Conservation (phyloP, 2,329 filamentous ascomycete genomes). For the Aureobasidium mangrovei region DNA sequence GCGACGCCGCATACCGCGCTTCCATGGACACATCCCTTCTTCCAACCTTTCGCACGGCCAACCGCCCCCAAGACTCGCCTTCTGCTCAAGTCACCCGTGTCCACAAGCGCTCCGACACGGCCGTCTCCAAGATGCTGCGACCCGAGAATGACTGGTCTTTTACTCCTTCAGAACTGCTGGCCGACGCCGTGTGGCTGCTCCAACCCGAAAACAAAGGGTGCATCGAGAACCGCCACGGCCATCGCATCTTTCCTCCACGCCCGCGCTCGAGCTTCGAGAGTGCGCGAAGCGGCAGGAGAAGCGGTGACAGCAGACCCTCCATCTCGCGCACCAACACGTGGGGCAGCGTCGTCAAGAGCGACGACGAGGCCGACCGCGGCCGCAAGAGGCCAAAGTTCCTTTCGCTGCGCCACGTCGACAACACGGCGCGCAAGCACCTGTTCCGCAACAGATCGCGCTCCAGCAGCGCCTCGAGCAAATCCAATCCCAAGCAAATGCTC, state of each 20-base stretch:
- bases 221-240: constrained; percentile 71
- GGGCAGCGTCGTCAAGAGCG: constrained; percentile 7
- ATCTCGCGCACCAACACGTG: constrained; percentile 6
- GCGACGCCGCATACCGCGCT: constrained; percentile 28
- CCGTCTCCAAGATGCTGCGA: constrained; percentile 53
- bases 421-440: constrained; percentile 11
- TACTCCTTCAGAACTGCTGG: constrained; percentile 74
- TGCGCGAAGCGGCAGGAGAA: not conserved
- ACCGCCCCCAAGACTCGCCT: constrained; percentile 20
- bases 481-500: constrained; percentile 49
- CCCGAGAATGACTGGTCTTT: constrained; percentile 79
- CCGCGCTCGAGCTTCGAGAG: constrained; percentile 19
- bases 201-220: constrained; percentile 69
- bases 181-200: constrained; percentile 86
- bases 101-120: constrained; percentile 32
- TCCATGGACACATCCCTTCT: constrained; percentile 26
- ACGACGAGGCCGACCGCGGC: constrained; percentile 9
- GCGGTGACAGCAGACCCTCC: not conserved
- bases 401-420: constrained; percentile 15
- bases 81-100: constrained; percentile 10
- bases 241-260: constrained; percentile 54
- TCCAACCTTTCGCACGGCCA: constrained; percentile 18
- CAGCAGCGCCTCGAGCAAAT: constrained; percentile 26
- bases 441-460: constrained; percentile 15
- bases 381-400: constrained; percentile 16